A percentile compares a stretch with the other conserved stretches of the same genome.
These are phyloP conservation scores for Cafeteria roenbergensis DNA, from an alignment of 108 stramenopile genomes.

Conservation along the genomic window DNA sequence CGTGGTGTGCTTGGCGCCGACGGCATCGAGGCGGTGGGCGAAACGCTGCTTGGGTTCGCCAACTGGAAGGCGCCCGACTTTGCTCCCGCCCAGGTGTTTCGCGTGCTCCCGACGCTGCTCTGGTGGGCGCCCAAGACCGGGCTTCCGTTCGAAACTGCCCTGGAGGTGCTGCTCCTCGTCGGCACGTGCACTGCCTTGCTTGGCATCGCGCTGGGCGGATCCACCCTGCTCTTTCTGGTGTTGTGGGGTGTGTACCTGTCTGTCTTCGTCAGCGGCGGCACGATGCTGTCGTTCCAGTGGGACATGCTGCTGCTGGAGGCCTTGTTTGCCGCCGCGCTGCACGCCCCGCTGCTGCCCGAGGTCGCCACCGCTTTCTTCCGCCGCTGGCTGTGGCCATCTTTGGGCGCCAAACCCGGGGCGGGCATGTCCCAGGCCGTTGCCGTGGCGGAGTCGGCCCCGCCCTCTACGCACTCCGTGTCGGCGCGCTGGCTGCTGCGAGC, in stretches of 20 bases:
- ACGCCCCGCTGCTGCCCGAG: slow-evolving; percentile 32
- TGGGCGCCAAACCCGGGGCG: neutral
- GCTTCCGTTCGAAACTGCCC: neutral
- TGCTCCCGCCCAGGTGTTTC: neutral
- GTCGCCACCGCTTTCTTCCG: neutral
- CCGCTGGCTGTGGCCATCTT: neutral
- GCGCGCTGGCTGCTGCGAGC: slow-evolving; percentile 41
- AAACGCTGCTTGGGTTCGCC: neutral
- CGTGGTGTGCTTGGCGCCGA: slow-evolving; percentile 2
- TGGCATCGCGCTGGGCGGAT: neutral
- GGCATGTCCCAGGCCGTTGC: neutral
- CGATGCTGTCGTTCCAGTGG: slow-evolving; percentile 65
- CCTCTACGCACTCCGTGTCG: no score
- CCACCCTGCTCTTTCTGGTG: neutral
- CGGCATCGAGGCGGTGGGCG: neutral
- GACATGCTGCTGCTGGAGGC: slow-evolving; percentile 54
- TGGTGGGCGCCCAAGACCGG: neutral
- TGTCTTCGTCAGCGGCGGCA: neutral
- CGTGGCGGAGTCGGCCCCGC: no score
- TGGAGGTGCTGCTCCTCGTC: neutral
- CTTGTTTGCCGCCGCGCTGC: slow-evolving; percentile 35
- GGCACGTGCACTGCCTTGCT: neutral
- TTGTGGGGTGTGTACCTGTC: slow-evolving; percentile 7
- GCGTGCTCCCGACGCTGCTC: neutral
- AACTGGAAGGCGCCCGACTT: neutral